phyloP scores from a whole-genome alignment of 1,284 basidiomycete species.

The Cryptococcus maquisensis region DNA sequence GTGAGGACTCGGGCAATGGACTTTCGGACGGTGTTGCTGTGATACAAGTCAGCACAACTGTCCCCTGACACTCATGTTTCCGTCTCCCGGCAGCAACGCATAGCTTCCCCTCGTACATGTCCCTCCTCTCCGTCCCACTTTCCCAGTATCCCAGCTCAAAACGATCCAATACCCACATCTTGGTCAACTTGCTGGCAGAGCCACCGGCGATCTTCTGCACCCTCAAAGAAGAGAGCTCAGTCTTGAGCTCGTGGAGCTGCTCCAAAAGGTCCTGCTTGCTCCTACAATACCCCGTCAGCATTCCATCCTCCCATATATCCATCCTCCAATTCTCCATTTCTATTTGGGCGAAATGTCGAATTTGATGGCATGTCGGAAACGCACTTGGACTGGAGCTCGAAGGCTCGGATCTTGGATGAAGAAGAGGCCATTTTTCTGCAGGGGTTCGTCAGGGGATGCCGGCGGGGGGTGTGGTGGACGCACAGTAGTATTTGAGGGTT shows the following conservation, averaged over 20 bases:
- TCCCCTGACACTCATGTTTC: too few species aligned
- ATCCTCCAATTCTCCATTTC: constrained; percentile 9
- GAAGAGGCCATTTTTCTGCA: constrained; percentile 41
- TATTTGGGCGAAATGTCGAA: not conserved
- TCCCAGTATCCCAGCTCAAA: not conserved
- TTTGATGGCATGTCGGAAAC: constrained; percentile 33
- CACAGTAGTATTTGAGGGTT: constrained; percentile 51
- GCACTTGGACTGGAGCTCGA: constrained; percentile 97
- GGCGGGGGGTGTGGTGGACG: constrained; percentile 6
- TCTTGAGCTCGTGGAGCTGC: constrained; percentile 93
- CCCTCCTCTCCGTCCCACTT: not conserved
- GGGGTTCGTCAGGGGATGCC: constrained; percentile 1
- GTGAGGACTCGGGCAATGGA: constrained; percentile 98
- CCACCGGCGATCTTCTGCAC: constrained; percentile 99
- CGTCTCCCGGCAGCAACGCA: not conserved
- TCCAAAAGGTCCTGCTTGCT: constrained; percentile 96
- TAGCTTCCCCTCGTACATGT: not conserved
- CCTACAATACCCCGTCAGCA: constrained; percentile 54
- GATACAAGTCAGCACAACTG: constrained; percentile 7
- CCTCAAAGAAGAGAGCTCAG: constrained; percentile 85
- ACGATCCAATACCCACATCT: constrained; percentile 68
- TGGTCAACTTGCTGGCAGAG: constrained; percentile 91
- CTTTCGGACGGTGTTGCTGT: constrained; percentile 93
- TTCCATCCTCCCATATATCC: not conserved
- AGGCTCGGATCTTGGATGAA: constrained; percentile 74